Conservation (phyloP, 805 yeast species). For the Kodamaea kaohsiungensis region DNA sequence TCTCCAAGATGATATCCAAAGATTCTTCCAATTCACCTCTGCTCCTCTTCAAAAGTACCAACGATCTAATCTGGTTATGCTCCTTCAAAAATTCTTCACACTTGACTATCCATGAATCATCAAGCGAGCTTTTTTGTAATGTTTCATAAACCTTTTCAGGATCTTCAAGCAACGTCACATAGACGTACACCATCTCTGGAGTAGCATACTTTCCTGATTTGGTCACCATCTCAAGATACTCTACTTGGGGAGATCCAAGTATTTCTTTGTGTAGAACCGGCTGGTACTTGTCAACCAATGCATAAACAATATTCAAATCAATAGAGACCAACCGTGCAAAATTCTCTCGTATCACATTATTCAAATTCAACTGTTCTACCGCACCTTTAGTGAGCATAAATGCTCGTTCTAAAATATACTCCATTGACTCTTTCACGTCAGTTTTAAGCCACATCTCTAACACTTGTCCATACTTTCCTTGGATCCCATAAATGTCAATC, state of each 20-base stretch:
- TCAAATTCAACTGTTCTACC: conserved; percentile 25
- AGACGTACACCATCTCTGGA: conserved; percentile 12
- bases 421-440: conserved; percentile 12
- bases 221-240: conserved; percentile 5
- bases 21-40: conserved; percentile 14
- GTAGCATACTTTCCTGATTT: not conserved
- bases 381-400: conserved; percentile 18
- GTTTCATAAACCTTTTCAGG: conserved; percentile 17
- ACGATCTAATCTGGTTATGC: conserved; percentile 26
- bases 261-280: conserved; percentile 43
- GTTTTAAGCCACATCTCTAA: conserved; percentile 51
- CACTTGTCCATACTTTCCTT: conserved; percentile 52
- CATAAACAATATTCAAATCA: conserved; percentile 38
- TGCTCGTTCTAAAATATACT: conserved; percentile 12
- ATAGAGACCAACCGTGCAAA: conserved; percentile 24
- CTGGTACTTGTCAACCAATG: conserved; percentile 33
- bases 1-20: not conserved
- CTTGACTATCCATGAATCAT: not conserved
- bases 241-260: conserved; percentile 17
- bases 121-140: not conserved
- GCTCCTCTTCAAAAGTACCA: conserved; percentile 31
- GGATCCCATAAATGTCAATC: conserved; percentile 54
- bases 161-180: conserved; percentile 22
- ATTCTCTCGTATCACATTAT: conserved; percentile 23
- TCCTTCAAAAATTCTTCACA: conserved; percentile 6